Percentiles rank a stretch among this genome's conserved stretches.
Conservation (phyloP, 2,329 filamentous ascomycete genomes). For the Apiospora sp. region DNA sequence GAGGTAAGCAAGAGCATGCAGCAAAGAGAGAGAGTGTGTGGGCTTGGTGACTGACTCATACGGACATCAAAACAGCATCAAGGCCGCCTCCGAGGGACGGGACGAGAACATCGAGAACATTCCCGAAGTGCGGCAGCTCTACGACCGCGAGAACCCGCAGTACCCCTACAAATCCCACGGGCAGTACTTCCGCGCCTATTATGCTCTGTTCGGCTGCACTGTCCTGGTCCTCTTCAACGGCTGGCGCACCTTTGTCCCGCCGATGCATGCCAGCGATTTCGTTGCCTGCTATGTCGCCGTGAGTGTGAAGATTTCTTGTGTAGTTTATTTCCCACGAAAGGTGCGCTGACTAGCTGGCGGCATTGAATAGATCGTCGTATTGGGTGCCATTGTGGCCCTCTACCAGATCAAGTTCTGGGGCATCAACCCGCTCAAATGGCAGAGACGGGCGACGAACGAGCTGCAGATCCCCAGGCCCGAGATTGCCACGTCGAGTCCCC, state of each 20-base stretch:
- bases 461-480: constrained; percentile 7
- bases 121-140: constrained; percentile 4
- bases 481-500: constrained; percentile 11
- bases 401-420: constrained; percentile 22
- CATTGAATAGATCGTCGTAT: no score
- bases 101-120: constrained; percentile 21
- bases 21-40: no score
- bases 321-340: no score
- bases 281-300: no score
- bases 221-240: no score
- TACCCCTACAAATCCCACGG: background rate
- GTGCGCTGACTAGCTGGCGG: no score
- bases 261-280: no score
- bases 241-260: no score
- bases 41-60: background rate
- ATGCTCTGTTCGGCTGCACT: no score
- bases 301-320: no score
- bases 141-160: constrained; percentile 3
- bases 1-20: no score
- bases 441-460: constrained; percentile 12
- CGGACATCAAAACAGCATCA: background rate
- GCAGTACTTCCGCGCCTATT: no score
- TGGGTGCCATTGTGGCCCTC: background rate
- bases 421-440: constrained; percentile 9
- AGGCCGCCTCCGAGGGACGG: constrained; percentile 14